A percentile compares a stretch with the other conserved stretches of the same genome.
Evolutionary conservation across 1,284 basidiomycete species (phyloP).

Genomic region (Cystobasidiaceae sp.): DNA sequence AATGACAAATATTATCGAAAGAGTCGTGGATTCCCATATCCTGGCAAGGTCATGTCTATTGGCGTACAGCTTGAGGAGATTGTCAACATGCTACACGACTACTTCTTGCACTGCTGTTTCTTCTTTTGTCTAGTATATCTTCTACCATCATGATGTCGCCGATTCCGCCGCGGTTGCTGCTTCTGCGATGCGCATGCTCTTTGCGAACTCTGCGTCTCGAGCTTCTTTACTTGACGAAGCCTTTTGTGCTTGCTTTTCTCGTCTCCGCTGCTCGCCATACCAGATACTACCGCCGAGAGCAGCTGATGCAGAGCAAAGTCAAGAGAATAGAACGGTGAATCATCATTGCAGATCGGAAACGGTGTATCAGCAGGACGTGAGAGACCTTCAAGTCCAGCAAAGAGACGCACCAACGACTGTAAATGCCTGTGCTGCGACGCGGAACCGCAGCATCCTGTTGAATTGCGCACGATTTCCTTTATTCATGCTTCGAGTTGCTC

Average conservation of each 20-base stretch:
- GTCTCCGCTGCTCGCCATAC: constrained; percentile 25
- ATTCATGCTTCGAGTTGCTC: constrained; percentile 38
- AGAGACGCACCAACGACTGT: constrained; percentile 36
- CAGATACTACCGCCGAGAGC: constrained; percentile 31
- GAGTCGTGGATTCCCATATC: too few relatives aligned
- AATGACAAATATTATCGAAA: too few relatives aligned
- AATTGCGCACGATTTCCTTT: constrained; percentile 43
- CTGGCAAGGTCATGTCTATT: too few relatives aligned
- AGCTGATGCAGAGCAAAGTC: neutral
- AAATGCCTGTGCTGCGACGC: constrained; percentile 42
- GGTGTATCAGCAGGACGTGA: too few relatives aligned
- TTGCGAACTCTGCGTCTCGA: neutral
- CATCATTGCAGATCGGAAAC: neutral
- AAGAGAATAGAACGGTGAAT: neutral
- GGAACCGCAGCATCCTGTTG: constrained; percentile 41
- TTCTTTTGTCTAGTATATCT: neutral
- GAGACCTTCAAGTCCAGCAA: neutral
- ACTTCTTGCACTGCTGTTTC: neutral
- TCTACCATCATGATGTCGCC: neutral
- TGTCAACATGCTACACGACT: neutral
- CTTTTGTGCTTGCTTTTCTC: constrained; percentile 17
- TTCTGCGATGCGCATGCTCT: constrained; percentile 11
- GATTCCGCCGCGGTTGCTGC: neutral
- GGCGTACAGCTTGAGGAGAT: too few relatives aligned
- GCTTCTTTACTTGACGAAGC: neutral